These are phyloP conservation scores for Trematosphaeria pertusa DNA, from an alignment of 2,329 filamentous ascomycete species.

Conservation along the genomic window DNA sequence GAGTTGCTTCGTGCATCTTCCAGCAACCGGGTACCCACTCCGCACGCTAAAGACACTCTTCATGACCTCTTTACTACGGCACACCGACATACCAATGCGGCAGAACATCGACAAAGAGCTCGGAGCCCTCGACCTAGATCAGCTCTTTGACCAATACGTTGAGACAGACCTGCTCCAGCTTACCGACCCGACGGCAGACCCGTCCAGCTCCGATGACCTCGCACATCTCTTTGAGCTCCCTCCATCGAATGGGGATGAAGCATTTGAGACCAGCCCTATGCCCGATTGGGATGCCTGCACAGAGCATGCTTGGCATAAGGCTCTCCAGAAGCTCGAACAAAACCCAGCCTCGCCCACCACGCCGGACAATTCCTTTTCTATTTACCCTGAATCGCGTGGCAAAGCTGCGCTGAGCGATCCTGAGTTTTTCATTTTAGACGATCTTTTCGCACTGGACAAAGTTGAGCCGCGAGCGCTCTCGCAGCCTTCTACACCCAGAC, in stretches of 20 bases:
- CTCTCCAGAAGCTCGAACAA: conserved; percentile 59
- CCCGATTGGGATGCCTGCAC: conserved; percentile 56
- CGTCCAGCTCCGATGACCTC: conserved; percentile 57
- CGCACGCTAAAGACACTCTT: conserved; percentile 33
- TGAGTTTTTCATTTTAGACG: conserved; percentile 40
- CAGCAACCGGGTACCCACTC: conserved; percentile 25
- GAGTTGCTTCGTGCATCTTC: conserved; percentile 18
- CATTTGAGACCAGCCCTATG: conserved; percentile 55
- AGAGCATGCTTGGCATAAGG: conserved; percentile 62
- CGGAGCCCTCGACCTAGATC: conserved; percentile 64
- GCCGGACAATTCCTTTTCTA: conserved; percentile 34
- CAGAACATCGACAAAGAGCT: conserved; percentile 59
- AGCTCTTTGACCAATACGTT: conserved; percentile 70
- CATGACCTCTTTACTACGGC: conserved; percentile 37
- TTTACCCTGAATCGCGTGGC: conserved; percentile 39
- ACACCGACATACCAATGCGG: conserved; percentile 49
- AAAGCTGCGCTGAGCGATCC: conserved; percentile 41
- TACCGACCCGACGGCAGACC: conserved; percentile 56
- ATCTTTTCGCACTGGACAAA: conserved; percentile 33
- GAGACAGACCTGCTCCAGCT: conserved; percentile 62
- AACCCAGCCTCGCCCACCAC: conserved; percentile 52
- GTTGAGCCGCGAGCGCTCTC: conserved; percentile 35
- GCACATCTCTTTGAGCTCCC: conserved; percentile 61
- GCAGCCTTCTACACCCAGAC: conserved; percentile 43
- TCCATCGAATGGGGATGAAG: conserved; percentile 59